These are phyloP conservation scores for Botrytis elliptica DNA, from an alignment of 2,329 filamentous ascomycete genomes.

Conservation along the genomic window DNA sequence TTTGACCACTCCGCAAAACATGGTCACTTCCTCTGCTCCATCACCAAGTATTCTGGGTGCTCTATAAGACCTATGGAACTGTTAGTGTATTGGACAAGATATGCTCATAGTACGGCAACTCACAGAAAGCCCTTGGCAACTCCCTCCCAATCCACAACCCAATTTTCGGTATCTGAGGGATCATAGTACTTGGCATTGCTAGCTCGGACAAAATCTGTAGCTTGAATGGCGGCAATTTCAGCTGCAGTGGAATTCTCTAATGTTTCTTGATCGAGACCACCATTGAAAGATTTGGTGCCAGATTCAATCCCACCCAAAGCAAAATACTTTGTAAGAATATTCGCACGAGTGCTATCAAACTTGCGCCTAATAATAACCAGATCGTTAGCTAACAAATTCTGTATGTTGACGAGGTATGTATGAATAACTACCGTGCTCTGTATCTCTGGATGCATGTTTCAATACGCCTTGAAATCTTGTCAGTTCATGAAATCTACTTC, in stretches of 20 bases:
- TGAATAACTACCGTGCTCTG: constrained; percentile 46
- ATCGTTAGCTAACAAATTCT: neutral
- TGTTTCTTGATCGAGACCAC: constrained; percentile 57
- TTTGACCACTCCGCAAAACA: constrained; percentile 65
- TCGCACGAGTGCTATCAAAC: constrained; percentile 59
- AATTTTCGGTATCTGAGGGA: constrained; percentile 51
- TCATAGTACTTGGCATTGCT: constrained; percentile 51
- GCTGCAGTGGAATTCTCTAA: constrained; percentile 60
- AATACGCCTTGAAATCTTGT: constrained; percentile 57
- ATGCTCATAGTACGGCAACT: constrained; percentile 37
- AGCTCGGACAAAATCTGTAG: constrained; percentile 57
- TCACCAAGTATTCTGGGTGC: constrained; percentile 58
- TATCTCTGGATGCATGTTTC: constrained; percentile 83
- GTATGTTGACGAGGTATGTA: neutral
- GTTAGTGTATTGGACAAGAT: constrained; percentile 24
- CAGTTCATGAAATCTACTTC: constrained; percentile 22
- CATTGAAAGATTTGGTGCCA: constrained; percentile 59
- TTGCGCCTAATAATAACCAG: constrained; percentile 56
- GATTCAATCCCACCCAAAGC: constrained; percentile 77
- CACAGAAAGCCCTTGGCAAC: constrained; percentile 79
- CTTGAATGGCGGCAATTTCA: constrained; percentile 63
- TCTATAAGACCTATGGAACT: constrained; percentile 49
- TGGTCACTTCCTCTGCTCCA: constrained; percentile 53
- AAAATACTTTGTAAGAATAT: constrained; percentile 77
- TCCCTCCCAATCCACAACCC: constrained; percentile 77